These are phyloP conservation scores for Penicillium chermesinum DNA, from an alignment of 495 filamentous ascomycete species.

Conservation along the genomic window DNA sequence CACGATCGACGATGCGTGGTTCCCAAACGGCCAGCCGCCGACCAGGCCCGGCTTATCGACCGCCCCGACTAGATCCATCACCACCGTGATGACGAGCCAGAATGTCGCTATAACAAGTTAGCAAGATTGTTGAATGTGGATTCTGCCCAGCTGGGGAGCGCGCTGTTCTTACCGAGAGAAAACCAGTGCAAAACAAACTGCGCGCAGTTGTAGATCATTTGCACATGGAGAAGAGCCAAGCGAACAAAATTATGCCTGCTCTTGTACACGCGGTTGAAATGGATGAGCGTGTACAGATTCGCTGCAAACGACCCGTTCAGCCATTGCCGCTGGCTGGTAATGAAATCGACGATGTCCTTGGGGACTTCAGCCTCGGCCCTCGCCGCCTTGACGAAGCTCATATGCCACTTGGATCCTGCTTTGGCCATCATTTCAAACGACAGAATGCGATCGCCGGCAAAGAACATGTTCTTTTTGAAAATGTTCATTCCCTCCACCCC, in stretches of 20 bases:
- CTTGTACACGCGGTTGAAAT: conserved; percentile 91
- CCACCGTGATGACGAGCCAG: conserved; percentile 89
- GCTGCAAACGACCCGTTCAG: conserved; percentile 92
- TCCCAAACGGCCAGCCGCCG: conserved; percentile 60
- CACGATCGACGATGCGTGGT: conserved; percentile 68
- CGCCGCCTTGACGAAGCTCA: conserved; percentile 94
- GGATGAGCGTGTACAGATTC: conserved; percentile 86
- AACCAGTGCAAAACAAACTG: conserved; percentile 85
- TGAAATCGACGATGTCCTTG: conserved; percentile 80
- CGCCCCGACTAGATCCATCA: conserved; percentile 80
- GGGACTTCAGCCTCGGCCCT: conserved; percentile 98
- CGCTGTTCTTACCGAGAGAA: conserved; percentile 70
- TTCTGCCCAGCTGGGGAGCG: too few species aligned
- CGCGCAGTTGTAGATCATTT: conserved; percentile 84
- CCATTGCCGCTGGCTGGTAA: conserved; percentile 85
- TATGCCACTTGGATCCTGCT: conserved; percentile 94
- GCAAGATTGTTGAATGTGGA: background rate
- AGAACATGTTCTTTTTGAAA: conserved; percentile 99
- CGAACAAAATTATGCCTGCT: conserved; percentile 83
- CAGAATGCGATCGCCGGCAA: conserved; percentile 98
- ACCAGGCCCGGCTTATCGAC: background rate
- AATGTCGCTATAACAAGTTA: conserved; percentile 51
- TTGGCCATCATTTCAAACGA: conserved; percentile 99
- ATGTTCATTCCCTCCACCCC: conserved; percentile 99
- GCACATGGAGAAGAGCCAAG: conserved; percentile 89